Conservation (phyloP, 345 rosid species). For the Turritis glabra region DNA sequence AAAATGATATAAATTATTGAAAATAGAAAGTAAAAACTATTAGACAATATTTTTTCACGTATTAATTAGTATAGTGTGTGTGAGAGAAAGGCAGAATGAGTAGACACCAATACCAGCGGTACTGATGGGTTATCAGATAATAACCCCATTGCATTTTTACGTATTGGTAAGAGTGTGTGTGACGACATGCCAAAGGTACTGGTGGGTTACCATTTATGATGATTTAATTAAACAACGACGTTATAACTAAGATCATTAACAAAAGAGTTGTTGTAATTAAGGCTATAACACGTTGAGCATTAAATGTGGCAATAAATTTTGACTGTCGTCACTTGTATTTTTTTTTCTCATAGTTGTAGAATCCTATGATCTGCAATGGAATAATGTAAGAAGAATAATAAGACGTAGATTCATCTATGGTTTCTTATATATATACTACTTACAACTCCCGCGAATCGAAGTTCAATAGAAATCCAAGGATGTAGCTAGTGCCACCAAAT, state of each 20-base stretch:
- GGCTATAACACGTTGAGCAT: conserved; percentile 24
- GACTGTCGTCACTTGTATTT: not conserved
- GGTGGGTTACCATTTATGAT: too few relatives aligned
- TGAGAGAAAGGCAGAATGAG: not conserved
- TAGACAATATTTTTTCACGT: not conserved
- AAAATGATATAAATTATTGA: not conserved
- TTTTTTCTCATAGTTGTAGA: not conserved
- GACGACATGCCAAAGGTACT: too few relatives aligned
- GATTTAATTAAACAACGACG: not conserved
- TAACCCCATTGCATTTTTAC: too few relatives aligned
- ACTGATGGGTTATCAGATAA: too few relatives aligned
- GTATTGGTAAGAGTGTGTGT: too few relatives aligned
- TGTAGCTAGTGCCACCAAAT: conserved; percentile 14
- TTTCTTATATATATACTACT: not conserved
- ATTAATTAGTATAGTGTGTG: not conserved
- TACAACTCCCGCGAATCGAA: not conserved
- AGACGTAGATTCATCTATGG: not conserved
- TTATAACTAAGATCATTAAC: conserved; percentile 5
- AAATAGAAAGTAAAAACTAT: not conserved
- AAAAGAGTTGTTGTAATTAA: conserved; percentile 1
- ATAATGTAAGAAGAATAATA: not conserved
- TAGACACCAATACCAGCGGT: not conserved
- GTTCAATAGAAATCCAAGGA: not conserved
- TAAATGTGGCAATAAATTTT: conserved; percentile 16
- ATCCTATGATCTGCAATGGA: conserved; percentile 20